Evolutionary conservation across 352 stramenopile species (phyloP), one percentile per base, ranked within the genome.

Genomic region (Phytopythium chamaehyphon): DNA sequence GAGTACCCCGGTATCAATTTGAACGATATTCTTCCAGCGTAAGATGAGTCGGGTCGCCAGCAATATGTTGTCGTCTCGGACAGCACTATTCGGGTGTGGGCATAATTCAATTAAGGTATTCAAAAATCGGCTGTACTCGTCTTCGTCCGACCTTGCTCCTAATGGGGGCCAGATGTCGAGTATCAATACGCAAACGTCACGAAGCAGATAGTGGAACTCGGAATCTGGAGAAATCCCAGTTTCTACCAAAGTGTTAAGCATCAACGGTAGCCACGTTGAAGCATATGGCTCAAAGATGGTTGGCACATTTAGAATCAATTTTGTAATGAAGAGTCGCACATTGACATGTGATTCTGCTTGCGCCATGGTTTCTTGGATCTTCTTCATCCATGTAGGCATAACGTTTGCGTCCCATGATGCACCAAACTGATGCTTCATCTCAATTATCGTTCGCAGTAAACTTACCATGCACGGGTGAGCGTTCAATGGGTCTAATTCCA

Each of bases 351-450:
- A 65, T 12, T 64, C 71, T 6, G 59, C 38, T 28, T 82, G 61
- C 4, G 62, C 31, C 1, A 85, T 61, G 11, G 88, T 66, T 23
- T 73, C 58, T 42, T 69, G 85, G 6, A 94, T 59, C 51, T 83
- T 90, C 16, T 80, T 73, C 80, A 94, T 94, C 84, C 84, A 94
- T 11, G 61, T 64, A 19, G 81, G 84, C 81, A 91, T 90, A 2
- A 35, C n/a, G 3, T 54, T 64, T 14, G 50, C 38, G 3, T 57
- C 52, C 84, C 84, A 94, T 12, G 52, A 68, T 12, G 53, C 59
- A 12, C 73, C 64, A 56, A 91, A 94, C 35, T 90, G 75, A 7
- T 47, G 47, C 52, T 92, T 83, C 73, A 94, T 91, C 52, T 88
- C 64, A 26, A 89, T 57, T n/a, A 94, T 59, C 11, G 87, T 75